Conservation (phyloP, 2,329 filamentous ascomycete species). For the Fusarium nanum region DNA sequence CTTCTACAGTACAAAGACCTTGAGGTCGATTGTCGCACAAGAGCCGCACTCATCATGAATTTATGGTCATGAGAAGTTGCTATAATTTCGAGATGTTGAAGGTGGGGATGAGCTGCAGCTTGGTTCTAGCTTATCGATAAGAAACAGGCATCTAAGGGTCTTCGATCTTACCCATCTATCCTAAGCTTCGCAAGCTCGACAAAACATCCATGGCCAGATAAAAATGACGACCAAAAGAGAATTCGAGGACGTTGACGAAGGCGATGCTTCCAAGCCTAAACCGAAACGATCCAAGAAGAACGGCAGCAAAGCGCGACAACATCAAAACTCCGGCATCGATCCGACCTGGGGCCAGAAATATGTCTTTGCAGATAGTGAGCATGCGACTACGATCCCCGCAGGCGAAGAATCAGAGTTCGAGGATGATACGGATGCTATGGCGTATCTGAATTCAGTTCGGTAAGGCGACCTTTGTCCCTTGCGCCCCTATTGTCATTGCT, state of each 20-base stretch:
- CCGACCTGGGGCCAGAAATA: slow-evolving; percentile 77
- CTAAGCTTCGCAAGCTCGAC: slow-evolving; percentile 16
- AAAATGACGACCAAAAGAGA: slow-evolving; percentile 54
- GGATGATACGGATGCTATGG: slow-evolving; percentile 74
- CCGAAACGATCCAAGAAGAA: slow-evolving; percentile 47
- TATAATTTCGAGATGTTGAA: slow-evolving; percentile 5
- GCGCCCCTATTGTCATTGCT: slow-evolving; percentile 41
- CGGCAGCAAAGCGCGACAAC: slow-evolving; percentile 52
- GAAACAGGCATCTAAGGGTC: slow-evolving; percentile 25
- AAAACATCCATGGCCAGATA: not conserved
- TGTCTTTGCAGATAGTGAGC: slow-evolving; percentile 74
- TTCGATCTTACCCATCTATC: slow-evolving; percentile 9
- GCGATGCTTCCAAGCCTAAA: slow-evolving; percentile 44
- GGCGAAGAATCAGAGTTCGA: slow-evolving; percentile 75
- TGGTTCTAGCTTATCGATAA: slow-evolving; percentile 39
- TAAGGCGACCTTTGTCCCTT: slow-evolving; percentile 56
- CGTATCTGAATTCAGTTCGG: slow-evolving; percentile 78
- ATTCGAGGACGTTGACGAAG: slow-evolving; percentile 47
- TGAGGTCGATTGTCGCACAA: slow-evolving; percentile 43
- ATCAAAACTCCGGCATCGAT: slow-evolving; percentile 64
- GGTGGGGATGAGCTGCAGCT: slow-evolving; percentile 29
- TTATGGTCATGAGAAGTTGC: slow-evolving; percentile 40
- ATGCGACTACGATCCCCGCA: slow-evolving; percentile 56
- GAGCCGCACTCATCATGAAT: slow-evolving; percentile 50
- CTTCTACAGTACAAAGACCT: not conserved